Evolutionary conservation across 164 flowering plant species (phyloP).

Genomic region (Malania oleifera): DNA sequence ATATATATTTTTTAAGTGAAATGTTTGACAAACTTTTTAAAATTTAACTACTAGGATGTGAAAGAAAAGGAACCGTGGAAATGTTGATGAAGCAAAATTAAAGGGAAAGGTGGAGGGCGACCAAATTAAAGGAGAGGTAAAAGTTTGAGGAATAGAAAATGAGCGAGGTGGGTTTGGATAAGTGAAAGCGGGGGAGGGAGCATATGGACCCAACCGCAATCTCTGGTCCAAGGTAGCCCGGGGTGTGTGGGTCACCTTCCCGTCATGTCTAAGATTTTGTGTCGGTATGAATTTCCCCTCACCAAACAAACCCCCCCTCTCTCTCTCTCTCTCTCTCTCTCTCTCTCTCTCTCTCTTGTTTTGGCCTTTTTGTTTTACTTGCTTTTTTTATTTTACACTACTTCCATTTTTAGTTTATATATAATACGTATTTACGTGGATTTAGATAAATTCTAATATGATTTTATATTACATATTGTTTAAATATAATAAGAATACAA

Average conservation of each 20-base stretch:
- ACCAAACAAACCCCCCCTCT: background rate
- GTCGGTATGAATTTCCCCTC: constrained; percentile 19
- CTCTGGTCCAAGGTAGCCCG: constrained; percentile 16
- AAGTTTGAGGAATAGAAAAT: constrained; percentile 13
- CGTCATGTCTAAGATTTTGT: constrained; percentile 23
- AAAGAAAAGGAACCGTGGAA: no score
- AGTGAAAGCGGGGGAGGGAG: constrained; percentile 12
- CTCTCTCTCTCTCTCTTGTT: constrained; percentile 4
- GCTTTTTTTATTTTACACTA: no score
- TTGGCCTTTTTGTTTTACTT: no score
- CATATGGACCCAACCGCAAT: constrained; percentile 23
- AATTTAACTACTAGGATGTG: no score
- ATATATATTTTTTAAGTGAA: no score
- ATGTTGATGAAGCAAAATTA: constrained; percentile 5
- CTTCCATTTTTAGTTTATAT: no score
- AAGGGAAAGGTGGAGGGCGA: background rate
- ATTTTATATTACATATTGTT: no score
- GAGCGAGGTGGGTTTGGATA: constrained; percentile 26
- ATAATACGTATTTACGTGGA: no score
- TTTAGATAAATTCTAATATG: no score
- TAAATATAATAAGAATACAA: no score
- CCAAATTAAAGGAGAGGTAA: background rate
- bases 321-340: background rate
- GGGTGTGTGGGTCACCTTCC: constrained; percentile 23
- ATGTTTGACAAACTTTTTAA: no score